Evolutionary conservation across 495 filamentous ascomycete genomes (phyloP), one percentile per base, ranked within the genome.

Genomic region (Neurospora sp.): DNA sequence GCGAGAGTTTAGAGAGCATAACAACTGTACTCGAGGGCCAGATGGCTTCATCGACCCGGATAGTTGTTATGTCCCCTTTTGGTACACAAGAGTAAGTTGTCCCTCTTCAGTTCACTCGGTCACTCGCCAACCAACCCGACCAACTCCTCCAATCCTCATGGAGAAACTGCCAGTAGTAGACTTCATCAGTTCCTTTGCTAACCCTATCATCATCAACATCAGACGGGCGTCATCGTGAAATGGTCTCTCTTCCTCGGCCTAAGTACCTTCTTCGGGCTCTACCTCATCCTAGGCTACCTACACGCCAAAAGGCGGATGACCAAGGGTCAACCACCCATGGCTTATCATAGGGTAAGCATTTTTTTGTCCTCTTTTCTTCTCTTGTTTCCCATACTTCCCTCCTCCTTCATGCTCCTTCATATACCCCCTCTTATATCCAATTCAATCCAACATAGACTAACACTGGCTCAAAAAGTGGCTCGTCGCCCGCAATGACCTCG

Each of bases 281-380:
- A 87, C 72, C 82, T 89, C 75, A 76, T 92, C 39, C 78, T 89
- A 41, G 89, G 89, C 75, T 87, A 87, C 74, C 85, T 89, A 74
- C 92, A 94, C 78, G 92, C 91, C 45, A 86, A 88, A 81, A 81
- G 82, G 61, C 86, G 92, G 65, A 82, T 94, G 70, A 83, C 81
- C 53, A 87, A 85, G 74, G 90, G 91, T 18, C 77, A 86, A 53
- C 80, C 83, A 12, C 90, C 91, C 8, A 80, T 93, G 59, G 77
- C 73, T 39, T 94, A 93, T 79, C 91, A 94, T 79, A 82, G 88
- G 75, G 91, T 93, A 85, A 27, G 85, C 77, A 5, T 65, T 38
- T 22, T 45, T 38, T 4, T 12, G 22, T 35, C 4, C 45, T 16
- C 31, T 31, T 10, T 9, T 4, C 10, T 44, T 22, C 14, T 45